Percentiles rank a stretch among this genome's conserved stretches.
Evolutionary conservation across 2,329 filamentous ascomycete species (phyloP).

Genomic region (Beauveria pseudobassiana): DNA sequence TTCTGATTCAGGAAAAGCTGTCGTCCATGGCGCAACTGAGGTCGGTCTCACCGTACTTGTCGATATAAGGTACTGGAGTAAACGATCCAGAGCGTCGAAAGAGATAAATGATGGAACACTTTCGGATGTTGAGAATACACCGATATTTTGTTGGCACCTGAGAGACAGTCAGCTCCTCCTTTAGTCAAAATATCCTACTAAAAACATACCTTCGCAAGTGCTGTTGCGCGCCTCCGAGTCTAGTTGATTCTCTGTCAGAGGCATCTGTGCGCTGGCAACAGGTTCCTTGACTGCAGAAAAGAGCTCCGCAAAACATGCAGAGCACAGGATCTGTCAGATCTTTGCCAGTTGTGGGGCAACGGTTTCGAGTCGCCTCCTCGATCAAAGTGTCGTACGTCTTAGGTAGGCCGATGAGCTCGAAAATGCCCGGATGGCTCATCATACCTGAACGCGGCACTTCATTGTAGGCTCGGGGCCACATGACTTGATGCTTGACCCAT

Average conservation of each 20-base stretch:
- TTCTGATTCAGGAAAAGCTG: conserved; percentile 91
- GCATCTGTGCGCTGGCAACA: conserved; percentile 70
- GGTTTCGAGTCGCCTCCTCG: conserved; percentile 77
- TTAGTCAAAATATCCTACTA: not conserved
- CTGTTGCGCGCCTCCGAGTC: conserved; percentile 79
- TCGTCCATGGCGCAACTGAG: conserved; percentile 78
- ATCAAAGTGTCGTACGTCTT: conserved; percentile 89
- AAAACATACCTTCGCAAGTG: conserved; percentile 72
- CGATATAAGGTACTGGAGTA: conserved; percentile 83
- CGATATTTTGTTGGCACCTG: conserved; percentile 82
- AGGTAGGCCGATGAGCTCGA: conserved; percentile 86
- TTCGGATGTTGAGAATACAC: conserved; percentile 95
- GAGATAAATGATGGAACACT: conserved; percentile 85
- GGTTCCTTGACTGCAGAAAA: conserved; percentile 89
- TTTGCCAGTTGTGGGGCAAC: conserved; percentile 84
- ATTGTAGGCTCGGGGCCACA: conserved; percentile 26
- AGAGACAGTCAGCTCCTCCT: not conserved
- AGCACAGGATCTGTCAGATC: conserved; percentile 86
- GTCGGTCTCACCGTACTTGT: conserved; percentile 92
- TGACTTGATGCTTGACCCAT: conserved; percentile 65
- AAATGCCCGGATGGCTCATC: conserved; percentile 78
- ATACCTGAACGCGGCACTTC: conserved; percentile 36
- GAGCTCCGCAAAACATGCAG: conserved; percentile 92
- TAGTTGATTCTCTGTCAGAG: conserved; percentile 33
- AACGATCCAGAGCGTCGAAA: conserved; percentile 78